phyloP scores from a whole-genome alignment of 371 early-diverging fungal species.

The Rhizopus stolonifer region DNA sequence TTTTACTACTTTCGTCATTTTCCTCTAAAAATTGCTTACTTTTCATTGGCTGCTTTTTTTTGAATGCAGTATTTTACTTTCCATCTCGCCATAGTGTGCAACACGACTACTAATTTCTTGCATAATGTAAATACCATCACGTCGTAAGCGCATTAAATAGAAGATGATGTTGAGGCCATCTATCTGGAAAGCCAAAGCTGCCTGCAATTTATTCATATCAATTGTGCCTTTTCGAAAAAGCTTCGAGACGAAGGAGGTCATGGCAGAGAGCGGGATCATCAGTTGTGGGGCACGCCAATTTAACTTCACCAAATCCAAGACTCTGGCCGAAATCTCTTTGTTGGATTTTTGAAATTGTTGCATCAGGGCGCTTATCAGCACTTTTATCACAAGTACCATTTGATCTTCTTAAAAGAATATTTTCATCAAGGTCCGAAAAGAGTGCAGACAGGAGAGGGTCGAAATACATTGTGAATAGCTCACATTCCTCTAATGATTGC shows the following conservation, averaged over 20 bases:
- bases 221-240: constrained; percentile 17
- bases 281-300: constrained; percentile 18
- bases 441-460: background rate
- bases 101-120: constrained; percentile 25
- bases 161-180: constrained; percentile 19
- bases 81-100: too few species aligned
- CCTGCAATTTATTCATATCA: constrained; percentile 22
- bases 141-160: constrained; percentile 22
- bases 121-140: constrained; percentile 27
- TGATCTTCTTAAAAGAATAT: background rate
- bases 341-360: constrained; percentile 14
- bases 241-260: constrained; percentile 17
- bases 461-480: constrained; percentile 11
- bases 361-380: constrained; percentile 20
- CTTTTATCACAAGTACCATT: constrained; percentile 15
- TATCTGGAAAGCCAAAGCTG: constrained; percentile 23
- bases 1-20: too few species aligned
- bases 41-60: too few species aligned
- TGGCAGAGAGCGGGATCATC: constrained; percentile 17
- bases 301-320: constrained; percentile 17
- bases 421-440: background rate
- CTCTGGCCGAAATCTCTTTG: constrained; percentile 18
- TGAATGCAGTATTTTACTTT: too few species aligned
- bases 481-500: constrained; percentile 17
- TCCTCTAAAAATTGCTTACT: too few species aligned